A percentile compares a stretch with the other conserved stretches of the same genome.
Conservation (phyloP, 1,284 basidiomycete species). For the Sporisorium scitamineum region DNA sequence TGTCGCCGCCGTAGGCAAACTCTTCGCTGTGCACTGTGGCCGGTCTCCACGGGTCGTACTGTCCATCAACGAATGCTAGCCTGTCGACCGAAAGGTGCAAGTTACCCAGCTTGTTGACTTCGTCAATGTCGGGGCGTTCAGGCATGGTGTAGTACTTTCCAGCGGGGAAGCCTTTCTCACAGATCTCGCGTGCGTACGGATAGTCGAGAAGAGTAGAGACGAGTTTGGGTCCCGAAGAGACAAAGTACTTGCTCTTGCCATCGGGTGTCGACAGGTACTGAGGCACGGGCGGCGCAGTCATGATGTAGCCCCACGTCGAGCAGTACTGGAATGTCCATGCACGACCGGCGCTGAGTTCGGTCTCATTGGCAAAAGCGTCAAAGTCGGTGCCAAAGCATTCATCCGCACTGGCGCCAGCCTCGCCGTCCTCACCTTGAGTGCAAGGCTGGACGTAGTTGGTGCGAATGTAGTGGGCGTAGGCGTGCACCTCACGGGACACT, state of each 20-base stretch:
- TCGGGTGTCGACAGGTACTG: constrained; percentile 27
- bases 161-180: constrained; percentile 82
- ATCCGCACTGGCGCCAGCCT: constrained; percentile 23
- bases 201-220: constrained; percentile 81
- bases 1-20: constrained; percentile 74
- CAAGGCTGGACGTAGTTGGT: constrained; percentile 50
- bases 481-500: constrained; percentile 40
- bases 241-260: constrained; percentile 37
- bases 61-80: constrained; percentile 87
- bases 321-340: constrained; percentile 84
- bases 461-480: constrained; percentile 45
- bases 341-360: constrained; percentile 79
- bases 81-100: constrained; percentile 79
- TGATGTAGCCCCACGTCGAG: constrained; percentile 93
- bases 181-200: constrained; percentile 83
- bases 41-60: constrained; percentile 87
- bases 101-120: constrained; percentile 75
- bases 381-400: constrained; percentile 83
- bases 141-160: constrained; percentile 83
- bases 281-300: constrained; percentile 52
- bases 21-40: constrained; percentile 82
- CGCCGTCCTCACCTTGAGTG: constrained; percentile 32
- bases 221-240: constrained; percentile 73
- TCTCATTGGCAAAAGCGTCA: constrained; percentile 75
- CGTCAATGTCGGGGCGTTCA: constrained; percentile 79